Evolutionary conservation across 345 rosid species (phyloP).

Genomic region (Combretum micranthum): DNA sequence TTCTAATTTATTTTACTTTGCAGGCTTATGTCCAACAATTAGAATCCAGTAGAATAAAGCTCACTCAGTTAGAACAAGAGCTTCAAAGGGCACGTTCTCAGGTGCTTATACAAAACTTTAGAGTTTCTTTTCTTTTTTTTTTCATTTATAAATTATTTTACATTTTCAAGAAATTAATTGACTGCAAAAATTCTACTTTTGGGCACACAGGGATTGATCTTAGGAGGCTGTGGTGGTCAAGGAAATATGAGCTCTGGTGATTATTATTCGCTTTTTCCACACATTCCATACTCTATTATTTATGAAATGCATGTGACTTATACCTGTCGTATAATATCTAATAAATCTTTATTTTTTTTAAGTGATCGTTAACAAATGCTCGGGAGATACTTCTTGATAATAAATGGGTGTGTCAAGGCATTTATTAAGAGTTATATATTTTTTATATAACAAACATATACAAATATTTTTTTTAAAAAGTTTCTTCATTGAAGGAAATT

Average conservation of each 20-base stretch:
- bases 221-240: conserved; percentile 68
- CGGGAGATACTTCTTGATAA: too few relatives aligned
- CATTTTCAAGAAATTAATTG: not conserved
- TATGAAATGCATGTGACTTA: too few relatives aligned
- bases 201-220: conserved; percentile 55
- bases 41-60: conserved; percentile 87
- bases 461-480: too few relatives aligned
- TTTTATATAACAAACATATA: too few relatives aligned
- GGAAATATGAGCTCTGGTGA: conserved; percentile 81
- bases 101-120: conserved; percentile 26
- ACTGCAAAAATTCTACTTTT: not conserved
- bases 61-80: conserved; percentile 86
- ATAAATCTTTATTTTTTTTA: too few relatives aligned
- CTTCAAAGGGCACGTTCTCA: conserved; percentile 93
- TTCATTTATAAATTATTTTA: not conserved
- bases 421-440: too few relatives aligned
- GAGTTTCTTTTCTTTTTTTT: not conserved
- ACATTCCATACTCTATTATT: too few relatives aligned
- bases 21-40: conserved; percentile 98
- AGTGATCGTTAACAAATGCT: too few relatives aligned
- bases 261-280: not conserved
- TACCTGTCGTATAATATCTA: too few relatives aligned
- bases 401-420: too few relatives aligned
- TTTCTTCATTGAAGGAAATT: too few relatives aligned
- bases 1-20: conserved; percentile 1